Percentiles rank a stretch among this genome's conserved stretches.
Conservation (phyloP, 1,139 yeast genomes). For the Suhomyces atakaporum region DNA sequence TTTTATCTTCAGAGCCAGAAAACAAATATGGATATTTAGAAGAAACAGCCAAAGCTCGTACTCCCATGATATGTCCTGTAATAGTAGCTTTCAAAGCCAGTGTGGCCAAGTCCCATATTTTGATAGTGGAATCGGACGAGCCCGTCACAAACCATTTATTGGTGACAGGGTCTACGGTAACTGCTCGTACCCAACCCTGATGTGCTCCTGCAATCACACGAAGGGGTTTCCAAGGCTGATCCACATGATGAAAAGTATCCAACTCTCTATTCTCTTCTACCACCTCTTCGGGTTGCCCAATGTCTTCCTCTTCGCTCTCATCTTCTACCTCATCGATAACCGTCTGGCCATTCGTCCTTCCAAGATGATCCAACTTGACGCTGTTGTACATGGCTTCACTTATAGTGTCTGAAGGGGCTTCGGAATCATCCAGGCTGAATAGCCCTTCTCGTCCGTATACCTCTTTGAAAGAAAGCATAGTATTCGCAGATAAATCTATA, state of each 20-base stretch:
- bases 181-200: constrained; percentile 85
- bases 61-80: constrained; percentile 91
- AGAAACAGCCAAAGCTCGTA: constrained; percentile 74
- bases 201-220: constrained; percentile 84
- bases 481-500: no score
- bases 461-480: constrained; percentile 8
- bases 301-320: neutral
- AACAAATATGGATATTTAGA: constrained; percentile 82
- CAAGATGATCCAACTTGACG: constrained; percentile 28
- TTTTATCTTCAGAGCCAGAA: constrained; percentile 90
- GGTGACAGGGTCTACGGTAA: constrained; percentile 75
- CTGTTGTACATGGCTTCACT: constrained; percentile 37
- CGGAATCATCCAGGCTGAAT: constrained; percentile 18
- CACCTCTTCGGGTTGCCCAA: neutral
- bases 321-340: neutral
- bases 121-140: constrained; percentile 83
- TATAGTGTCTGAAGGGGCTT: constrained; percentile 33
- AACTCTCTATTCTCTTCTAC: neutral
- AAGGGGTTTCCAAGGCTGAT: constrained; percentile 57
- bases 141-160: constrained; percentile 94
- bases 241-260: neutral
- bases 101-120: constrained; percentile 86
- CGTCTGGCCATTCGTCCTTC: constrained; percentile 9
- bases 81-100: constrained; percentile 71
- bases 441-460: constrained; percentile 8